A percentile compares a stretch with the other conserved stretches of the same genome.
Evolutionary conservation across 495 filamentous ascomycete genomes (phyloP).

Genomic region (Chlorociboria aeruginascens): DNA sequence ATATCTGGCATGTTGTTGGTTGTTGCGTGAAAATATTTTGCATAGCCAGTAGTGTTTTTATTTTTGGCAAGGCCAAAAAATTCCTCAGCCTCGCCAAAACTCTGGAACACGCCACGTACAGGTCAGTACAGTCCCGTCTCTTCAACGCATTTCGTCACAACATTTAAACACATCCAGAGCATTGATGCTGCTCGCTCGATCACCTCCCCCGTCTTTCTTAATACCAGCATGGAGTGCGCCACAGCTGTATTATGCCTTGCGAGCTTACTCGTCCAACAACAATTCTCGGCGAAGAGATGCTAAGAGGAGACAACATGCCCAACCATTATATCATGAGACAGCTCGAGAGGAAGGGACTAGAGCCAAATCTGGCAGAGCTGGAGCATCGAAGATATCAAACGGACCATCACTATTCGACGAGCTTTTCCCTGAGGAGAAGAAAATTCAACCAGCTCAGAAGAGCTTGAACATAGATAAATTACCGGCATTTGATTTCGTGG

Average conservation of each 20-base stretch:
- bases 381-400: background rate
- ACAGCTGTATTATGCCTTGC: conserved; percentile 16
- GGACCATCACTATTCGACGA: conserved; percentile 38
- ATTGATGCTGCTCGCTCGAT: conserved; percentile 29
- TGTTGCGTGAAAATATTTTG: background rate
- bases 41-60: background rate
- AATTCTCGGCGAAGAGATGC: too few species aligned
- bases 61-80: background rate
- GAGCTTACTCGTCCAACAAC: conserved; percentile 3
- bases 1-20: conserved; percentile 13
- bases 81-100: background rate
- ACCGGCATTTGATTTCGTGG: conserved; percentile 8
- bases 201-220: conserved; percentile 26
- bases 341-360: background rate
- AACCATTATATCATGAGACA: background rate
- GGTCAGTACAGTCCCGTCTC: too few species aligned
- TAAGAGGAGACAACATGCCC: too few species aligned
- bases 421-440: conserved; percentile 42
- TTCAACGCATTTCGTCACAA: background rate
- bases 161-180: conserved; percentile 3
- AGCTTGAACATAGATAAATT: conserved; percentile 9
- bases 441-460: conserved; percentile 7
- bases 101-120: background rate
- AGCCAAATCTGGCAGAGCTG: background rate
- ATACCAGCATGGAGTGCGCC: conserved; percentile 20